Base-by-base conservation (phyloP, 2,329 filamentous ascomycete genomes). In the Magnaporthales sp. region DNA sequence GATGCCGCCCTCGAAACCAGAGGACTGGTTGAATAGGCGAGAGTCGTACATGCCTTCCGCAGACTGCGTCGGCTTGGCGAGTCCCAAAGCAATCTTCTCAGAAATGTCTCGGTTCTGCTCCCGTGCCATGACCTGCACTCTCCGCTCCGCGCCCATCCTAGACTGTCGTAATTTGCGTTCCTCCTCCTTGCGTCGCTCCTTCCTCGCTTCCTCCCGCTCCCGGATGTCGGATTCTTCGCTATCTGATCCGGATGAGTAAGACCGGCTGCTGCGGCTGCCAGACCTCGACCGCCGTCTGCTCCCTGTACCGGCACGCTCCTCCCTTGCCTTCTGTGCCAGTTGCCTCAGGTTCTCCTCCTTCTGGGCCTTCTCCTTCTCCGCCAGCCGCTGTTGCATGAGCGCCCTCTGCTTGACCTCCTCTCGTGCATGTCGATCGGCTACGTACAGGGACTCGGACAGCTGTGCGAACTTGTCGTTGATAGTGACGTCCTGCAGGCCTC, bases 401-500 rank as follows among this genome's bases (percentile, higher is more conserved):
- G 93, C 89, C 71, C 95, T 87, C 76, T 97, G 91, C 74, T 94
- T 90, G 66, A 99, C 94, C 77, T 99, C 95, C 74, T 99, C 95
- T 73, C 95, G 87, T 8, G 95, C 95, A 76, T 98, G 95, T 63
- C 94, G 85, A 75, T 99, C 95, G 1, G 95, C 95, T 70, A 95
- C 96, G 77, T 95, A 96, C 51, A 99, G 81, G 0, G 94, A 93
- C 78, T 99, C 95, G 0, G 93, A 91, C 75, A 99, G 96, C 73
- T 96, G 92, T 2, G 94, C 94, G 75, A 99, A 98, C 76, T 97
- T 98, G 82, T 99, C 95, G 79, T 97, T 98, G 79, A 99, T 98
- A 7, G 92, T 90, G 58, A 97, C 88, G 75, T 99, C 95, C 77
- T 97, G 93, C 69, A 99, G 76, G 0, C 92, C 92, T 73, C 95